Conservation (phyloP, 371 early-diverging fungal species). For the Fennellomyces sp. region DNA sequence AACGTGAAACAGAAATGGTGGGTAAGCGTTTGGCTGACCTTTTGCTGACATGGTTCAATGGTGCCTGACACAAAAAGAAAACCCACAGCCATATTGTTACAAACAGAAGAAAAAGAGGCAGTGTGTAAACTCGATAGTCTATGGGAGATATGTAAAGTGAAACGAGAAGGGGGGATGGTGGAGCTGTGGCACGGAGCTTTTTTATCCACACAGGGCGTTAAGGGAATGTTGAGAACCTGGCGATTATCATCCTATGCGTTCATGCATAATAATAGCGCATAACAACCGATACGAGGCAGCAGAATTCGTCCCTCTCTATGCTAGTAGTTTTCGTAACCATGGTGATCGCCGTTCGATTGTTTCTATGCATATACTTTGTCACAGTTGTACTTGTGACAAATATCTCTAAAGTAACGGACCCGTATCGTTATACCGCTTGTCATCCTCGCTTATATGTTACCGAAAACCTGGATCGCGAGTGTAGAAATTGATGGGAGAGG, state of each 20-base stretch:
- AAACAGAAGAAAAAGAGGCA: neutral
- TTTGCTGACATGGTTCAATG: too few relatives aligned
- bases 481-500: too few relatives aligned
- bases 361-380: too few relatives aligned
- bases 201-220: neutral
- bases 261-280: neutral
- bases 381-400: too few relatives aligned
- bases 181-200: constrained; percentile 3
- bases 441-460: too few relatives aligned
- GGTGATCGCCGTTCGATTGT: too few relatives aligned
- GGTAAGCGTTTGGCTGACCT: neutral
- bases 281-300: neutral
- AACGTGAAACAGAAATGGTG: neutral
- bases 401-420: too few relatives aligned
- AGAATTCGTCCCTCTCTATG: too few relatives aligned
- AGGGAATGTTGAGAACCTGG: neutral
- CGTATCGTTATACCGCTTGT: too few relatives aligned
- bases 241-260: neutral
- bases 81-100: neutral
- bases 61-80: neutral
- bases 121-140: too few relatives aligned
- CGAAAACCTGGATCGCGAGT: too few relatives aligned
- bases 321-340: too few relatives aligned
- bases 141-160: neutral
- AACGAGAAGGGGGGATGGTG: neutral